Percentiles rank a stretch among this genome's conserved stretches.
phyloP scores from a whole-genome alignment of 768 basidiomycete genomes.

The Psilocybe cubensis region DNA sequence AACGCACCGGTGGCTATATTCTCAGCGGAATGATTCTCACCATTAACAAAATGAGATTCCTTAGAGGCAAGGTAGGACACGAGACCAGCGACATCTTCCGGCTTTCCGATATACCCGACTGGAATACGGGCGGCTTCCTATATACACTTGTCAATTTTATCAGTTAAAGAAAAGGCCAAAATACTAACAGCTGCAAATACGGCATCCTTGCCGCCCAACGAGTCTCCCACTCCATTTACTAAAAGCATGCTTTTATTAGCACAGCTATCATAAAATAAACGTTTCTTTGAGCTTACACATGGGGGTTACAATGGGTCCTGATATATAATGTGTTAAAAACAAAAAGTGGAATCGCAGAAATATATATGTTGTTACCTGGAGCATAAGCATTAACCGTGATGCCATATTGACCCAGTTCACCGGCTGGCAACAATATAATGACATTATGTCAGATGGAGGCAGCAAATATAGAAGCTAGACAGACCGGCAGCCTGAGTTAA shows the following conservation, averaged over 20 bases:
- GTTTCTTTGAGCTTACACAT: constrained; percentile 23
- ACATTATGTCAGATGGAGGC: background rate
- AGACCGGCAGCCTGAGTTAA: constrained; percentile 40
- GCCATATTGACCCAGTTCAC: constrained; percentile 25
- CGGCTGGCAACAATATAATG: constrained; percentile 10
- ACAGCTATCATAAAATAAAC: too few species aligned
- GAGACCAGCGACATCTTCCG: constrained; percentile 33
- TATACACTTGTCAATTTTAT: background rate
- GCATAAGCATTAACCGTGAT: constrained; percentile 40
- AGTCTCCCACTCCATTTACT: constrained; percentile 3
- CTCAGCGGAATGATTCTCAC: background rate
- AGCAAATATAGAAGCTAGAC: background rate
- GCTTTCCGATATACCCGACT: constrained; percentile 20
- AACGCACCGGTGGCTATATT: background rate
- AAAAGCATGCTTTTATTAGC: too few species aligned
- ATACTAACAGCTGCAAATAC: background rate
- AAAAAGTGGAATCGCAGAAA: background rate
- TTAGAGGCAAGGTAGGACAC: constrained; percentile 16
- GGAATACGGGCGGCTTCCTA: constrained; percentile 2
- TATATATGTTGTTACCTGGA: constrained; percentile 24
- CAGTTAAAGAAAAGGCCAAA: background rate
- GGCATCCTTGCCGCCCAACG: background rate
- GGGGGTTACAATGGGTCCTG: constrained; percentile 25
- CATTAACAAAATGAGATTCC: constrained; percentile 12
- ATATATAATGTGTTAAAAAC: background rate